Evolutionary conservation across 2,329 filamentous ascomycete genomes (phyloP).

Genomic region (Colletotrichum trifolii): DNA sequence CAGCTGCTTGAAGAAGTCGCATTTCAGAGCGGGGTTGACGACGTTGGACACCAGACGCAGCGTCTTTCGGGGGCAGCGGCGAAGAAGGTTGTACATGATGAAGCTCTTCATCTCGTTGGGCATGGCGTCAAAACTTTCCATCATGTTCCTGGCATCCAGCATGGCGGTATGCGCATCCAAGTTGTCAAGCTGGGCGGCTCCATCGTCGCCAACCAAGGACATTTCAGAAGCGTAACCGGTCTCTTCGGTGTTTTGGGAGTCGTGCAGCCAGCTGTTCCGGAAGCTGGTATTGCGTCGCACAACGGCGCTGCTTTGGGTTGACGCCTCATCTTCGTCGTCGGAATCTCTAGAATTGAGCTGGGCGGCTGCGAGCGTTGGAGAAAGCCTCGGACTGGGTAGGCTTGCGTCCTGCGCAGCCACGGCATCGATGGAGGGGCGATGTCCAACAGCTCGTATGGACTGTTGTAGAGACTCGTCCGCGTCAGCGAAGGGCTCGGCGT

Average conservation of each 20-base stretch:
- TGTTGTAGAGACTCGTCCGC: constrained; percentile 61
- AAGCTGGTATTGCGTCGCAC: constrained; percentile 30
- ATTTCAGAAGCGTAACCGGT: constrained; percentile 44
- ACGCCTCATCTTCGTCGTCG: constrained; percentile 57
- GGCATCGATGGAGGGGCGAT: constrained; percentile 71
- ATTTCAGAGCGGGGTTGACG: constrained; percentile 94
- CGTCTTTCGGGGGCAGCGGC: constrained; percentile 87
- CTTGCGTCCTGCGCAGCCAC: constrained; percentile 87
- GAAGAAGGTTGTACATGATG: constrained; percentile 95
- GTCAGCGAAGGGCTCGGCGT: constrained; percentile 70
- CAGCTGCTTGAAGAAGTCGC: constrained; percentile 87
- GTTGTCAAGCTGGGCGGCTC: constrained; percentile 43
- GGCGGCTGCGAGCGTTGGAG: constrained; percentile 84
- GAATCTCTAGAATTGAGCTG: constrained; percentile 56
- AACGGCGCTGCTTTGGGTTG: constrained; percentile 26
- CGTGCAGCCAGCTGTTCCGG: constrained; percentile 47
- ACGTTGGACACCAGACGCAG: constrained; percentile 89
- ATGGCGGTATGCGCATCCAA: constrained; percentile 57
- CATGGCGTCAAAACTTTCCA: constrained; percentile 92
- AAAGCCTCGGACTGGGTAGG: constrained; percentile 92
- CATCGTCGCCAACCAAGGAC: constrained; percentile 26
- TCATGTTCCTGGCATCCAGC: constrained; percentile 84
- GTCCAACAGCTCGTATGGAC: constrained; percentile 58
- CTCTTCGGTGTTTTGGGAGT: constrained; percentile 55
- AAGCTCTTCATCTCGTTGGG: constrained; percentile 93